Evolutionary conservation across 1,139 yeast genomes (phyloP).

Genomic region (Debaryomyces subglobosus): DNA sequence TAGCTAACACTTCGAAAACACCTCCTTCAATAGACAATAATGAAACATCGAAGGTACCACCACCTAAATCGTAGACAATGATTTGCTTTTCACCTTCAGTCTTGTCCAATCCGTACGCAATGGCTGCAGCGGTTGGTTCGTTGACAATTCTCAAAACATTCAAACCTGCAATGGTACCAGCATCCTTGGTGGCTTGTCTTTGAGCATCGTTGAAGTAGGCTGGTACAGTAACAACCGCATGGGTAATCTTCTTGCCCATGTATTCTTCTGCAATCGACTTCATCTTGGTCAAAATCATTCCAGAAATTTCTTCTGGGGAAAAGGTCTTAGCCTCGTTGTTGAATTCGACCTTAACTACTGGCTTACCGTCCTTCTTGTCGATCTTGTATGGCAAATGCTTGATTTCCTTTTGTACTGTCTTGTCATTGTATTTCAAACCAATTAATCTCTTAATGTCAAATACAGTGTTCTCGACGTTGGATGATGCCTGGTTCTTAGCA

Average conservation of each 20-base stretch:
- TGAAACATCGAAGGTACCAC: conserved; percentile 58
- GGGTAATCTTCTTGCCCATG: conserved; percentile 85
- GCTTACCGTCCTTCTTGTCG: conserved; percentile 72
- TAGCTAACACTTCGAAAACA: conserved; percentile 55
- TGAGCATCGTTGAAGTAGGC: conserved; percentile 98
- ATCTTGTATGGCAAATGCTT: conserved; percentile 80
- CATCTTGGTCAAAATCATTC: conserved; percentile 91
- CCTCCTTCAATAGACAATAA: conserved; percentile 55
- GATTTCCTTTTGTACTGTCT: conserved; percentile 77
- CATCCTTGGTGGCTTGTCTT: conserved; percentile 98
- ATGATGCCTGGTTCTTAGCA: conserved; percentile 90
- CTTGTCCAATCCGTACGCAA: conserved; percentile 95
- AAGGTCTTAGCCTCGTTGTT: conserved; percentile 70
- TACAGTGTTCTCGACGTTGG: conserved; percentile 76
- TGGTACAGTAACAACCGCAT: conserved; percentile 96
- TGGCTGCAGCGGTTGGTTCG: conserved; percentile 98
- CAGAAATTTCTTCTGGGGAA: conserved; percentile 89
- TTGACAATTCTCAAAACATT: conserved; percentile 93
- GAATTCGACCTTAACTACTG: conserved; percentile 73
- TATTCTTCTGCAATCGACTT: conserved; percentile 92
- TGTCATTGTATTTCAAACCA: conserved; percentile 77
- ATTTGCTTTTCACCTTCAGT: conserved; percentile 55
- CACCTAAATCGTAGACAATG: conserved; percentile 56
- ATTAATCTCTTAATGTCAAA: conserved; percentile 87
- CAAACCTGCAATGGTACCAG: conserved; percentile 95